Percentiles rank a stretch among this genome's conserved stretches.
Evolutionary conservation across 805 yeast species (phyloP).

Genomic region (Sugiyamaella smithiae): DNA sequence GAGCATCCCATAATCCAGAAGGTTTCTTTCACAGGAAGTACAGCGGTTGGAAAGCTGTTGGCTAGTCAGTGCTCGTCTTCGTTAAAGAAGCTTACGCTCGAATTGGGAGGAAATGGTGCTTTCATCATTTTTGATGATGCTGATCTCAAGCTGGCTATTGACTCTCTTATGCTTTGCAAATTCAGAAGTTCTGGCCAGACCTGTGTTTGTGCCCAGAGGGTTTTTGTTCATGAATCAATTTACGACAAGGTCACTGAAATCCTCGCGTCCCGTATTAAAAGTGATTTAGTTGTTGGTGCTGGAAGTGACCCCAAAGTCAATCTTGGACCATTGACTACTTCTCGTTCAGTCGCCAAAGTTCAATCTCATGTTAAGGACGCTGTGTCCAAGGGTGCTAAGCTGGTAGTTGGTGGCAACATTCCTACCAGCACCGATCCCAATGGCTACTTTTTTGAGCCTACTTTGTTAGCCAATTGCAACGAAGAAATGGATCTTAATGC

Average conservation of each 20-base stretch:
- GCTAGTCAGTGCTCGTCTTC: conserved; percentile 59
- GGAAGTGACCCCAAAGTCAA: conserved; percentile 59
- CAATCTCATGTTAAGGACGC: conserved; percentile 65
- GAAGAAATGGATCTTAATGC: conserved; percentile 51
- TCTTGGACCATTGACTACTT: conserved; percentile 75
- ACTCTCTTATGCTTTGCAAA: conserved; percentile 63
- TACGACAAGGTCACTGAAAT: conserved; percentile 57
- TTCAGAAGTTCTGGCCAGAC: conserved; percentile 80
- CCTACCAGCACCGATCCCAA: conserved; percentile 55
- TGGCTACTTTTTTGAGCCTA: conserved; percentile 56
- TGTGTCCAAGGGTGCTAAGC: conserved; percentile 57
- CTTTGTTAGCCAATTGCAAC: conserved; percentile 61
- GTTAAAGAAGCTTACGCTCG: conserved; percentile 68
- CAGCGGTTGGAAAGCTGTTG: conserved; percentile 65
- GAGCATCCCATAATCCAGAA: conserved; percentile 57
- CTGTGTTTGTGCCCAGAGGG: conserved; percentile 75
- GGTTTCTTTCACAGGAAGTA: conserved; percentile 77
- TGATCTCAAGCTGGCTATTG: conserved; percentile 60
- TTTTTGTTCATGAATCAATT: conserved; percentile 61
- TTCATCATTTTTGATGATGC: conserved; percentile 74
- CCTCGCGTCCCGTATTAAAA: conserved; percentile 44
- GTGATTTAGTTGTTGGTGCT: conserved; percentile 53
- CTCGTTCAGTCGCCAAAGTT: conserved; percentile 60
- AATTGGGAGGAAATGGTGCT: conserved; percentile 82
- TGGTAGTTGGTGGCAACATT: conserved; percentile 58